Evolutionary conservation across 106 monocot species (phyloP).

Genomic region (Dendrobium chrysotoxum): DNA sequence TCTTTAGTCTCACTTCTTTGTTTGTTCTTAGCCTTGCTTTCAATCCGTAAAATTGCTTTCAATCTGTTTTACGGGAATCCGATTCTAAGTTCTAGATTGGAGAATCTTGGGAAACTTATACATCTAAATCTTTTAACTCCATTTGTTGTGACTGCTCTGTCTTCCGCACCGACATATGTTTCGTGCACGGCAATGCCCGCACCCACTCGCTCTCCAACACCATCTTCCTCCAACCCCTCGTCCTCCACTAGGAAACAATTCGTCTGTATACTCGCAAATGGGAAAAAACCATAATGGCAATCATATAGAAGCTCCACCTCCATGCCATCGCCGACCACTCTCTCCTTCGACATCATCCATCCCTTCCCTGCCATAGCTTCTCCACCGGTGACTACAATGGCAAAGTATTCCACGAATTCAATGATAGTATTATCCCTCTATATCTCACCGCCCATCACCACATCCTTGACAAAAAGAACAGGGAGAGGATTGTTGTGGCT

Average conservation of each 20-base stretch:
- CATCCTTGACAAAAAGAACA: not conserved
- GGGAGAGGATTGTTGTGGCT: no score
- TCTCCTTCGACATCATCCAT: slow-evolving; percentile 43
- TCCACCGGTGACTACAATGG: slow-evolving; percentile 76
- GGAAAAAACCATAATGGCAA: slow-evolving; percentile 28
- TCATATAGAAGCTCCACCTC: slow-evolving; percentile 43
- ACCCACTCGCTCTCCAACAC: slow-evolving; percentile 20
- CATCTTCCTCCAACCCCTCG: not conserved
- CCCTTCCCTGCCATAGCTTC: slow-evolving; percentile 50
- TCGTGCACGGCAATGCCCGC: slow-evolving; percentile 35
- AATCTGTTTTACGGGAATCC: no score
- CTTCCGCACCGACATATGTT: slow-evolving; percentile 56
- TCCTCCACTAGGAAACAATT: slow-evolving; percentile 4
- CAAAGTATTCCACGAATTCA: slow-evolving; percentile 69
- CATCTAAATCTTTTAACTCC: slow-evolving; percentile 2
- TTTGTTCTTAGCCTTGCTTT: no score
- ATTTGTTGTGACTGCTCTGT: slow-evolving; percentile 49
- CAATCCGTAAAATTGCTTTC: no score
- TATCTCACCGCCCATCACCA: slow-evolving; percentile 43
- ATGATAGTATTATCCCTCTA: slow-evolving; percentile 53
- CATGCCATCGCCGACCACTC: not conserved
- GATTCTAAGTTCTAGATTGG: no score
- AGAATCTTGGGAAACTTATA: no score
- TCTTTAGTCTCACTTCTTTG: no score
- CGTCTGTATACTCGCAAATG: slow-evolving; percentile 53